Evolutionary conservation across 192 early-diverging fungal species (phyloP), one percentile per base, ranked within the genome.

Genomic region (Pilobolus umbonatus): DNA sequence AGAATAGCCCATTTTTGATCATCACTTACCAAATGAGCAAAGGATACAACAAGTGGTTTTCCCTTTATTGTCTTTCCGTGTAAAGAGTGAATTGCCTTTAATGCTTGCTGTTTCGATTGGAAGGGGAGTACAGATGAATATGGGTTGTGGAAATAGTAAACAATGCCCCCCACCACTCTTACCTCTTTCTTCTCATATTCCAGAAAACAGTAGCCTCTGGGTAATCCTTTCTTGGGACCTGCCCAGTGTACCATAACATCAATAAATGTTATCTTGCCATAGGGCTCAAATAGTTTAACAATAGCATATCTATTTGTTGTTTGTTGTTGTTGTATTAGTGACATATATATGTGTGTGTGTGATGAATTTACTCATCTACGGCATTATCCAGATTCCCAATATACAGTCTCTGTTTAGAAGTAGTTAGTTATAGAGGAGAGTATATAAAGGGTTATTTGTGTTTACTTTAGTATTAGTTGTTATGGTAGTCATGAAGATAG

Each of bases 161-260:
- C 30, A 44, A 44, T 2, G 19, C 19, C 3, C 42, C 6, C n/a
- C n/a, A 1, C n/a, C 35, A 15, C 30, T 10, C 42, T 53, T 52
- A 80, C 78, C 69, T 77, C 65, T 53, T 69, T 71, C 5, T 50
- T 55, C 38, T 49, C 72, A 63, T 78, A 86, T 45, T 87, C 85
- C 2, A 89, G 48, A 58, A 89, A 89, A 48, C 84, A 86, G 60
- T 84, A 89, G 7, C 87, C 87, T 39, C 84, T 62, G 4, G 87
- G 83, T 31, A 83, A 69, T 2, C 87, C 87, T 29, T 77, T 75
- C 43, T 75, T 77, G 11, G 87, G 81, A 10, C 87, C 87, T 61
- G 67, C 62, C 46, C 73, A 74, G 55, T 89, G 83, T 49, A 84
- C 86, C 60, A 86, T 75, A 55, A 77, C 86, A 44, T 86, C 82